phyloP scores from a whole-genome alignment of 306 rosid species.

The Cucumis melo region DNA sequence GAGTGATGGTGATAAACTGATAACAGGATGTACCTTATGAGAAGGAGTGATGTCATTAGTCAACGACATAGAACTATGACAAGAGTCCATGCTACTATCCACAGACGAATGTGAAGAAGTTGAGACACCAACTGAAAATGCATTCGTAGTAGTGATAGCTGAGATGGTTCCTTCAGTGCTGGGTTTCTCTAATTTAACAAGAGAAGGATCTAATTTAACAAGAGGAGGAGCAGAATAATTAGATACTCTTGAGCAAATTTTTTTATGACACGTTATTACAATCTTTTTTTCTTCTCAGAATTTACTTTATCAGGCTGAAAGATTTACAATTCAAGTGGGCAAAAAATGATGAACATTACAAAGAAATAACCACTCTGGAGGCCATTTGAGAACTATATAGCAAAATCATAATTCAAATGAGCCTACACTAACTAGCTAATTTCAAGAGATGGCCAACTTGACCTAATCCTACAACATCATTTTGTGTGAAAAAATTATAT shows the following conservation, averaged over 20 bases:
- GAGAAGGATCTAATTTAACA: constrained; percentile 18
- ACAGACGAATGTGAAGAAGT: constrained; percentile 16
- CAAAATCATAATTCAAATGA: background rate
- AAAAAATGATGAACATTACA: background rate
- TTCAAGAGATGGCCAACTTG: background rate
- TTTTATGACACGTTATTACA: constrained; percentile 15
- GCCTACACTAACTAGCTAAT: background rate
- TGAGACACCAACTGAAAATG: constrained; percentile 18
- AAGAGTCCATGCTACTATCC: constrained; percentile 27
- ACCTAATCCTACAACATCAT: background rate
- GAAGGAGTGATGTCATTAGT: constrained; percentile 27
- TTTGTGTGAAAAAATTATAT: background rate
- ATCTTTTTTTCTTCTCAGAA: constrained; percentile 17
- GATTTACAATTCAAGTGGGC: constrained; percentile 5
- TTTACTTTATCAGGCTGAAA: constrained; percentile 12
- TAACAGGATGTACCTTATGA: constrained; percentile 37
- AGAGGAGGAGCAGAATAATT: constrained; percentile 17
- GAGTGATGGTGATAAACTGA: background rate
- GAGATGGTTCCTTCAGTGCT: constrained; percentile 28
- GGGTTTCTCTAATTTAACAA: constrained; percentile 19
- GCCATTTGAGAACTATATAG: background rate
- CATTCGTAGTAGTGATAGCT: constrained; percentile 25
- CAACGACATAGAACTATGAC: constrained; percentile 16
- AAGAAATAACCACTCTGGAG: background rate
- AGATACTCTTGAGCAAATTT: constrained; percentile 17